These are phyloP conservation scores for Spizellomyces punctatus DNA, from an alignment of 192 early-diverging fungal species.

Conservation along the genomic window DNA sequence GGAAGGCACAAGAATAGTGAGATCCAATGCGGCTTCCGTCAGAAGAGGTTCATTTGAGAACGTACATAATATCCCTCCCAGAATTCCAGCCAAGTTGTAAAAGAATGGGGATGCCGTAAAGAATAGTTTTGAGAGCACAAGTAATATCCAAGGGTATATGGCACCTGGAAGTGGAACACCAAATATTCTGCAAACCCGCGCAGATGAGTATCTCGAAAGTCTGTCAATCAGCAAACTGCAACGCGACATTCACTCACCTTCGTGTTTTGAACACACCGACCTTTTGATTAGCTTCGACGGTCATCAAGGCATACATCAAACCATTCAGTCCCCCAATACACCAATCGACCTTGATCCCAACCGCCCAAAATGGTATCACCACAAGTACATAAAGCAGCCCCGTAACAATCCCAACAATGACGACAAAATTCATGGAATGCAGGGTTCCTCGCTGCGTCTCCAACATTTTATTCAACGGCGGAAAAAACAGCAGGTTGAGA, in stretches of 20 bases:
- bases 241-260: conserved; percentile 8
- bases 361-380: background rate
- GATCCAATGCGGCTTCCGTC: too few relatives aligned
- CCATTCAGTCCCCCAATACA: conserved; percentile 20
- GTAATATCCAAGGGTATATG: conserved; percentile 27
- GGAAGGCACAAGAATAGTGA: background rate
- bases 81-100: conserved; percentile 27
- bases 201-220: background rate
- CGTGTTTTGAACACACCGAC: conserved; percentile 26
- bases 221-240: background rate
- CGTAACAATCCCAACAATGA: conserved; percentile 1
- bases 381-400: conserved; percentile 1
- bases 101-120: conserved; percentile 24
- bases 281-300: conserved; percentile 31
- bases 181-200: conserved; percentile 6
- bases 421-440: conserved; percentile 11
- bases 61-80: conserved; percentile 21
- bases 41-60: background rate
- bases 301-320: conserved; percentile 16
- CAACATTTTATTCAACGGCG: conserved; percentile 14
- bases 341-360: background rate
- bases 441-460: conserved; percentile 25
- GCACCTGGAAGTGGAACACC: conserved; percentile 28
- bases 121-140: conserved; percentile 6
- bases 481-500: conserved; percentile 29